Evolutionary conservation across 2,329 filamentous ascomycete genomes (phyloP).

Genomic region (Pseudogymnoascus sp.): DNA sequence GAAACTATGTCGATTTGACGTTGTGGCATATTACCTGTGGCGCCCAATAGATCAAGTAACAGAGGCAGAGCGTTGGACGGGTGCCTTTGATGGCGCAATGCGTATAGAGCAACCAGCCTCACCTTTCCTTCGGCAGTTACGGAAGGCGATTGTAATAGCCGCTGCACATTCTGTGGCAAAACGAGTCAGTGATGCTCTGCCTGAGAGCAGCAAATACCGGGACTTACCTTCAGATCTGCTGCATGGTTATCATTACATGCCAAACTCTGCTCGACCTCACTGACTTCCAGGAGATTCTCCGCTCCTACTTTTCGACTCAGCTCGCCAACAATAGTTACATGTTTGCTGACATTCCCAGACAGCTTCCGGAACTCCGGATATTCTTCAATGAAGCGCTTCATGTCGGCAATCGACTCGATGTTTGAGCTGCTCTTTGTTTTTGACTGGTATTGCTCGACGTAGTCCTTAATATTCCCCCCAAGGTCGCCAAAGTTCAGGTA

Average conservation of each 20-base stretch:
- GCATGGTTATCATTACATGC: conserved; percentile 95
- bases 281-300: conserved; percentile 87
- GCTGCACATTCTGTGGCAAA: conserved; percentile 61
- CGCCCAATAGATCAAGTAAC: conserved; percentile 75
- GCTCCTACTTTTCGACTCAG: conserved; percentile 79
- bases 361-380: conserved; percentile 97
- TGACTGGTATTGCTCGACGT: conserved; percentile 94
- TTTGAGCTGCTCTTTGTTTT: conserved; percentile 96
- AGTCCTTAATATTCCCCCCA: conserved; percentile 93
- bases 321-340: conserved; percentile 91
- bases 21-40: conserved; percentile 70
- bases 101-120: conserved; percentile 86
- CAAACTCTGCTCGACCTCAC: conserved; percentile 91
- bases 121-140: conserved; percentile 79
- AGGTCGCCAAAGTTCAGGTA: conserved; percentile 95
- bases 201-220: neutral
- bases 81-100: conserved; percentile 81
- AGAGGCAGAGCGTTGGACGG: conserved; percentile 75
- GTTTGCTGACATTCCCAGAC: conserved; percentile 96
- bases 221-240: conserved; percentile 71
- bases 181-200: neutral
- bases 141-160: conserved; percentile 68
- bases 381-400: conserved; percentile 99
- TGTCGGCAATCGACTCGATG: conserved; percentile 93
- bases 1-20: conserved; percentile 70